Conservation (phyloP, 305 asterid genomes). For the Rubia tinctorum region DNA sequence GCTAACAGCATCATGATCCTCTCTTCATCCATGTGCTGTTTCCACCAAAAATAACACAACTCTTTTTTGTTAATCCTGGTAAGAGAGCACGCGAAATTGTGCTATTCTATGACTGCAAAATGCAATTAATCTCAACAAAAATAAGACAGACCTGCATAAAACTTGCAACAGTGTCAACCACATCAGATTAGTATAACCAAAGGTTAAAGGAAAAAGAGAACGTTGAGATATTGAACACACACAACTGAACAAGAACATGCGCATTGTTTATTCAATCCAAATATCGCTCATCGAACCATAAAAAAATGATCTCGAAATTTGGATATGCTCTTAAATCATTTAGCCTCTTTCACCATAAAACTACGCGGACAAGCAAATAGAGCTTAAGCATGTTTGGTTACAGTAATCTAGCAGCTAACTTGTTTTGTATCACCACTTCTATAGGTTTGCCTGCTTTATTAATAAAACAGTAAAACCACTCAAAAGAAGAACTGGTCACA, state of each 20-base stretch:
- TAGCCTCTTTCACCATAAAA: not conserved
- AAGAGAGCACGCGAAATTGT: not conserved
- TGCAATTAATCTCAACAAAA: too few relatives aligned
- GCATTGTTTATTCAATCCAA: not conserved
- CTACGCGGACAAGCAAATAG: not conserved
- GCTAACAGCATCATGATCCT: constrained; percentile 20
- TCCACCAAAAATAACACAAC: not conserved
- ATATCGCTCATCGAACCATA: not conserved
- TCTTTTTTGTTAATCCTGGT: not conserved
- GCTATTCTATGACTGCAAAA: not conserved
- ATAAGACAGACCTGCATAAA: not conserved
- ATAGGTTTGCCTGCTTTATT: not conserved
- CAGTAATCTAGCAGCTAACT: not conserved
- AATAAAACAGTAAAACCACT: not conserved
- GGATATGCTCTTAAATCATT: not conserved
- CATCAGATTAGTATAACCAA: not conserved
- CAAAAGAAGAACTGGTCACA: not conserved
- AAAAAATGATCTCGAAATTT: not conserved
- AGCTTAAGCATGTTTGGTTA: not conserved
- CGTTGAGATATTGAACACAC: not conserved
- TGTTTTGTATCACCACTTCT: not conserved
- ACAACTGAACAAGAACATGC: not conserved
- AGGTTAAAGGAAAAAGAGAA: not conserved
- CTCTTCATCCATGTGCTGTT: constrained; percentile 27
- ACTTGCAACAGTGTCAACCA: not conserved